Conservation (phyloP, 495 filamentous ascomycete species). For the Neurospora sp. region DNA sequence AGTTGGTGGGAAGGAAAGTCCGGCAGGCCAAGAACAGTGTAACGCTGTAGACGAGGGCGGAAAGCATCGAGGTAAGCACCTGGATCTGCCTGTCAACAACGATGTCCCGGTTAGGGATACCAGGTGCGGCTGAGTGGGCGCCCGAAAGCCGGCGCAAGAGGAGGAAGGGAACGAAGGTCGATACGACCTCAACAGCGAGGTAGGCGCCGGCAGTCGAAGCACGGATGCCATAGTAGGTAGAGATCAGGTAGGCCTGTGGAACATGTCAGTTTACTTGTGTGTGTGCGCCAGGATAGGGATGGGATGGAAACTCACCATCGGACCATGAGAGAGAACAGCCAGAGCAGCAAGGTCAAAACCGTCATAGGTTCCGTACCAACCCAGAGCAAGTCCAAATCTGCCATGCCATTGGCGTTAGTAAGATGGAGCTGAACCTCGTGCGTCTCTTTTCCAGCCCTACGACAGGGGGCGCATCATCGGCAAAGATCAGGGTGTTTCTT, state of each 20-base stretch:
- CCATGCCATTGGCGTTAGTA: conserved; percentile 13
- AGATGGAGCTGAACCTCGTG: conserved; percentile 17
- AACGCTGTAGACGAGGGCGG: conserved; percentile 57
- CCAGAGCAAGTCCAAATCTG: conserved; percentile 55
- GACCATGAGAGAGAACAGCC: conserved; percentile 59
- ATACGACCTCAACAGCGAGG: conserved; percentile 53
- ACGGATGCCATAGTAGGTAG: conserved; percentile 61
- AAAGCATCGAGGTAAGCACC: conserved; percentile 51
- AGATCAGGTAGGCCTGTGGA: conserved; percentile 52
- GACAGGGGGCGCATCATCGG: not conserved
- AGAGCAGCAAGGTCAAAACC: conserved; percentile 60
- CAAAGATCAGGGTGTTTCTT: conserved; percentile 13
- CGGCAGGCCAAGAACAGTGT: conserved; percentile 52
- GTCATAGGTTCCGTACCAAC: conserved; percentile 64
- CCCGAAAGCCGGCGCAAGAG: conserved; percentile 55
- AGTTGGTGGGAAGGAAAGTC: conserved; percentile 53
- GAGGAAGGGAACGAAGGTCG: conserved; percentile 59
- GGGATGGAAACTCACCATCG: conserved; percentile 39
- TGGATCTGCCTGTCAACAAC: conserved; percentile 54
- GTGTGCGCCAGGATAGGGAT: not conserved
- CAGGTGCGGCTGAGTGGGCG: conserved; percentile 48
- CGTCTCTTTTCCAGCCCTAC: conserved; percentile 12
- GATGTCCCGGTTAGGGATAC: conserved; percentile 57
- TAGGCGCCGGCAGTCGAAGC: conserved; percentile 44
- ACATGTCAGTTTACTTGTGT: conserved; percentile 9